Percentiles rank a stretch among this genome's conserved stretches.
These are phyloP conservation scores for Xylariaceae sp. DNA, from an alignment of 2,329 filamentous ascomycete genomes.

Conservation along the genomic window DNA sequence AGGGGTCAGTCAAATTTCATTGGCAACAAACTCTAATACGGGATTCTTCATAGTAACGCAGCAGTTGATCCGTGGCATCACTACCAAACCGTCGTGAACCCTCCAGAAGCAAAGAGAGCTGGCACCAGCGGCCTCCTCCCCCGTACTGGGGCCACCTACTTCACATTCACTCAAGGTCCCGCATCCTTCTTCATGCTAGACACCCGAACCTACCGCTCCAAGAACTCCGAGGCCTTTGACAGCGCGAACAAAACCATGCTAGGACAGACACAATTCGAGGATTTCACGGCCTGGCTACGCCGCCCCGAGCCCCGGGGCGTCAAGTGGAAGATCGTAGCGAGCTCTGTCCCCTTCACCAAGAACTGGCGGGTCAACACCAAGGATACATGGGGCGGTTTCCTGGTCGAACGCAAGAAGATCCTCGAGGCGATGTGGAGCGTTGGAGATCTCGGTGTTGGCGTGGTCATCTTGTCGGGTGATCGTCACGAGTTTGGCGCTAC, in stretches of 20 bases:
- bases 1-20: not conserved
- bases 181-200: slow-evolving; percentile 94
- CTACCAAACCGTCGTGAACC: slow-evolving; percentile 83
- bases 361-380: slow-evolving; percentile 87
- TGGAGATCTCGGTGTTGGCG: slow-evolving; percentile 66
- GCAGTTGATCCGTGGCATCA: slow-evolving; percentile 80
- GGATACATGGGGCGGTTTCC: slow-evolving; percentile 93
- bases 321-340: slow-evolving; percentile 89
- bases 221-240: slow-evolving; percentile 53
- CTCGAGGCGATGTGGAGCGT: slow-evolving; percentile 92
- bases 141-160: slow-evolving; percentile 66
- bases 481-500: slow-evolving; percentile 97
- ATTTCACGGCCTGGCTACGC: slow-evolving; percentile 71
- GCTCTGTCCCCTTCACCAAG: slow-evolving; percentile 91
- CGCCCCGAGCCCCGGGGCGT: slow-evolving; percentile 69
- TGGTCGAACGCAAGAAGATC: slow-evolving; percentile 69
- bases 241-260: slow-evolving; percentile 78
- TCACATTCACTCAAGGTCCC: slow-evolving; percentile 81
- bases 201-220: slow-evolving; percentile 79
- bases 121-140: slow-evolving; percentile 33
- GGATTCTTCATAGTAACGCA: slow-evolving; percentile 36
- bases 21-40: not conserved
- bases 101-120: slow-evolving; percentile 57
- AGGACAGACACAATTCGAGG: slow-evolving; percentile 68
- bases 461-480: slow-evolving; percentile 83